Conservation (phyloP, 2,329 filamentous ascomycete genomes). For the Sporothrix variecibatus region DNA sequence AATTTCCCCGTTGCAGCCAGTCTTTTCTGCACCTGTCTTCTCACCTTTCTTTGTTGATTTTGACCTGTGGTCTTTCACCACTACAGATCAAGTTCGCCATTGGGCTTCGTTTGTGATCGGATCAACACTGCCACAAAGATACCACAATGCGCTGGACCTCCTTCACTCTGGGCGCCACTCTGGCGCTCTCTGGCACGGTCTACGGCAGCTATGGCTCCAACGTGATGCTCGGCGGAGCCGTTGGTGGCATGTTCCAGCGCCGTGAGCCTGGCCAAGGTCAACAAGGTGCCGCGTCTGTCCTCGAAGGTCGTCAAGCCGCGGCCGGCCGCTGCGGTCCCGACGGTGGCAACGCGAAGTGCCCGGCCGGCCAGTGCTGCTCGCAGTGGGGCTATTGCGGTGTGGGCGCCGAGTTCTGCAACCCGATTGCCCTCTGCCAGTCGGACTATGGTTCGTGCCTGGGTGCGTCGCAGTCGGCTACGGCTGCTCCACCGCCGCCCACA, state of each 20-base stretch:
- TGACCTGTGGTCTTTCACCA: neutral
- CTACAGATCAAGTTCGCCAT: neutral
- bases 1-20: slow-evolving; percentile 3
- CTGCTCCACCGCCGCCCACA: slow-evolving; percentile 15
- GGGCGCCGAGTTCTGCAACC: slow-evolving; percentile 27
- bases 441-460: slow-evolving; percentile 29
- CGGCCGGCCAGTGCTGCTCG: slow-evolving; percentile 32
- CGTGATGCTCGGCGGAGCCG: neutral
- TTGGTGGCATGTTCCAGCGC: slow-evolving; percentile 18
- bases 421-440: slow-evolving; percentile 28
- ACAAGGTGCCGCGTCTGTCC: neutral
- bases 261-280: neutral
- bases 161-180: slow-evolving; percentile 14
- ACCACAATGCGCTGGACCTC: slow-evolving; percentile 22
- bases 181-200: slow-evolving; percentile 22
- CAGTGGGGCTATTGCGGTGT: slow-evolving; percentile 33
- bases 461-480: slow-evolving; percentile 2
- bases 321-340: slow-evolving; percentile 27
- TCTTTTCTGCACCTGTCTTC: slow-evolving; percentile 18
- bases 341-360: slow-evolving; percentile 28
- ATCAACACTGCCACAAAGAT: neutral
- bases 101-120: neutral
- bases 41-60: neutral
- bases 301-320: slow-evolving; percentile 16
- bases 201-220: slow-evolving; percentile 23